Evolutionary conservation across 257 asterid genomes (phyloP).

Genomic region (Solanum neorickii): DNA sequence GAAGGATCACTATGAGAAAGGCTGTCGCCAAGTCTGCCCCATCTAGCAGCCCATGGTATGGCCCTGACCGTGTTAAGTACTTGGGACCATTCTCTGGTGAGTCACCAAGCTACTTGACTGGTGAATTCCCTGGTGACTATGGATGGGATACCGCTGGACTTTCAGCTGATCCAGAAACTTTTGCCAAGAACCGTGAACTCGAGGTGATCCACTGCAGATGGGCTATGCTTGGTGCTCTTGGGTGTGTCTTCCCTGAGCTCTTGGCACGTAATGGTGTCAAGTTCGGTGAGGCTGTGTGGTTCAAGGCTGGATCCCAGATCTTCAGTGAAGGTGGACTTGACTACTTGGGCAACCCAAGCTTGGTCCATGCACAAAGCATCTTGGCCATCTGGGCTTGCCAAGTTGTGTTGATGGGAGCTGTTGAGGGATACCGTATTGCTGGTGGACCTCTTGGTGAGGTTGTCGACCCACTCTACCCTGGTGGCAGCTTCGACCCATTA

Average conservation of each 20-base stretch:
- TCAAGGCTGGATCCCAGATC: constrained; percentile 68
- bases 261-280: constrained; percentile 66
- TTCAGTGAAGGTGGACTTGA: constrained; percentile 65
- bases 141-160: constrained; percentile 69
- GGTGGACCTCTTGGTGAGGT: constrained; percentile 19
- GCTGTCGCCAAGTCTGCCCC: constrained; percentile 5
- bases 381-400: constrained; percentile 71
- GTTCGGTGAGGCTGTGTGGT: constrained; percentile 75
- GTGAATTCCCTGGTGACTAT: constrained; percentile 65
- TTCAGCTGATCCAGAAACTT: constrained; percentile 67
- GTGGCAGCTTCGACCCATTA: constrained; percentile 25
- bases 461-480: constrained; percentile 9
- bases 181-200: constrained; percentile 65
- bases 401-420: constrained; percentile 58
- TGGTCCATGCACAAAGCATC: constrained; percentile 71
- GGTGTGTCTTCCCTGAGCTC: constrained; percentile 74
- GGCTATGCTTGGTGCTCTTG: constrained; percentile 87
- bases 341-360: constrained; percentile 68
- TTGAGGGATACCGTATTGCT: constrained; percentile 52
- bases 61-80: constrained; percentile 62
- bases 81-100: constrained; percentile 70
- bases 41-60: constrained; percentile 62
- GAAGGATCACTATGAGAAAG: constrained; percentile 9
- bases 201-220: constrained; percentile 69
- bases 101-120: constrained; percentile 58